Percentiles rank a stretch among this genome's conserved stretches.
Conservation (phyloP, 1,284 basidiomycete genomes). For the Ustilago trichophora region DNA sequence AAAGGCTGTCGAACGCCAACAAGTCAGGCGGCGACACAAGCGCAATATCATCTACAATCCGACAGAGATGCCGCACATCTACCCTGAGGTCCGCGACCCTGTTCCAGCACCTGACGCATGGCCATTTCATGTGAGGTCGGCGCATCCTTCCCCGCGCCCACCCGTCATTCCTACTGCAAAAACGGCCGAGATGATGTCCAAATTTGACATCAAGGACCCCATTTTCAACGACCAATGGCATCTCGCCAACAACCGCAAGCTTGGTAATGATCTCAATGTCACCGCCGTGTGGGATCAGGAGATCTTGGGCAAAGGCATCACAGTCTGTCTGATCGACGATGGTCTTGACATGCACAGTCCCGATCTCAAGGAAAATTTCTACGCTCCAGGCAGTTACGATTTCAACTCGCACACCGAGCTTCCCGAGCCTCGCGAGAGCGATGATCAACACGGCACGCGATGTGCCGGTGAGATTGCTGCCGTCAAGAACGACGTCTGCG, state of each 20-base stretch:
- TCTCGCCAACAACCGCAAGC: slow-evolving; percentile 63
- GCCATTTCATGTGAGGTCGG: slow-evolving; percentile 28
- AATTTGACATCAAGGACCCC: slow-evolving; percentile 82
- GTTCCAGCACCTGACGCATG: slow-evolving; percentile 36
- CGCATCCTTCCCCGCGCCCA: slow-evolving; percentile 43
- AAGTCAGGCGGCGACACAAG: slow-evolving; percentile 59
- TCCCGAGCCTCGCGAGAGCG: slow-evolving; percentile 84
- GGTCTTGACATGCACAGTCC: slow-evolving; percentile 89
- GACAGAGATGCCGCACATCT: slow-evolving; percentile 54
- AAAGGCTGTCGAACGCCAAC: slow-evolving; percentile 60
- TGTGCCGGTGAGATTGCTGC: slow-evolving; percentile 99
- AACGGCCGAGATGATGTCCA: slow-evolving; percentile 41
- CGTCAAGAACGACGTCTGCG: slow-evolving; percentile 92
- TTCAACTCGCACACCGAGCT: slow-evolving; percentile 92
- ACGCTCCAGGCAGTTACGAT: slow-evolving; percentile 89
- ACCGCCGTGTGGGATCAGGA: slow-evolving; percentile 85
- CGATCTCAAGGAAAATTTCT: slow-evolving; percentile 90
- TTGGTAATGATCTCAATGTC: slow-evolving; percentile 80
- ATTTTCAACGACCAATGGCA: slow-evolving; percentile 92
- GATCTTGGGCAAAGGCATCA: slow-evolving; percentile 84
- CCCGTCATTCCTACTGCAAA: slow-evolving; percentile 40
- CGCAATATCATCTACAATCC: slow-evolving; percentile 64
- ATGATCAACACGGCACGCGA: slow-evolving; percentile 96
- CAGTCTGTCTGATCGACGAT: slow-evolving; percentile 92
- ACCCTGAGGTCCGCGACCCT: slow-evolving; percentile 49